These are phyloP conservation scores for Mycena metata DNA, from an alignment of 768 basidiomycete genomes.

Conservation along the genomic window DNA sequence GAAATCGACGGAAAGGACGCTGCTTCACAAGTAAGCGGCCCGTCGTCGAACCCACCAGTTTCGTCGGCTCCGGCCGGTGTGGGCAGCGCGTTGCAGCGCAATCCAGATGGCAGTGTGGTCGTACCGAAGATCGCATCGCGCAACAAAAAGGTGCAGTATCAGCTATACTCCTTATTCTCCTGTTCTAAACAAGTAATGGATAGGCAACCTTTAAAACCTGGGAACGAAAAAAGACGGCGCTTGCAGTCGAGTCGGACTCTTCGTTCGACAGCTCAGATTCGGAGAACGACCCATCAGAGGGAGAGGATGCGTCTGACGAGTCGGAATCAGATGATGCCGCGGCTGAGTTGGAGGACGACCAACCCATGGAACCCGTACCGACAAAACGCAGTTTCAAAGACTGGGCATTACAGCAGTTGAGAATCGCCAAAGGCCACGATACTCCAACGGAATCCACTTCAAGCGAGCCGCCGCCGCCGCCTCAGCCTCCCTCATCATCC, in stretches of 20 bases:
- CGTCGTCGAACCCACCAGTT: conserved; percentile 4
- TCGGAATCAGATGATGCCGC: conserved; percentile 43
- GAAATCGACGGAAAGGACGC: conserved; percentile 29
- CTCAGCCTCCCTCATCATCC: conserved; percentile 37
- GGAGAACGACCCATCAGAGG: conserved; percentile 63
- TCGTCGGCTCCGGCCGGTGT: conserved; percentile 49
- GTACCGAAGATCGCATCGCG: conserved; percentile 64
- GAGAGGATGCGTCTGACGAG: conserved; percentile 39
- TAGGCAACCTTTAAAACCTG: conserved; percentile 65
- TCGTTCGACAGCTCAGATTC: conserved; percentile 88
- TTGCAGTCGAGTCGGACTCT: conserved; percentile 60
- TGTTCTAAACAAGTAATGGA: conserved; percentile 13
- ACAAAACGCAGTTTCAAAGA: conserved; percentile 79
- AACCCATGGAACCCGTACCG: conserved; percentile 35
- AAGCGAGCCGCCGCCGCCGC: conserved; percentile 37
- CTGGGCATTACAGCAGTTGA: conserved; percentile 89
- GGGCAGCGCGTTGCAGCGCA: conserved; percentile 77
- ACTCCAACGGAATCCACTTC: conserved; percentile 29
- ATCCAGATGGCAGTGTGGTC: conserved; percentile 71
- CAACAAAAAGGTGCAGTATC: conserved; percentile 56
- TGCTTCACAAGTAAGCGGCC: conserved; percentile 35
- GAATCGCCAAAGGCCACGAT: conserved; percentile 57
- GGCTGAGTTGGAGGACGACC: conserved; percentile 39
- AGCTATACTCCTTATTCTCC: conserved; percentile 21
- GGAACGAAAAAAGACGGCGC: conserved; percentile 49